Evolutionary conservation across 164 flowering plant genomes (phyloP), one percentile per base, ranked within the genome.

Genomic region (Buxus sempervirens): DNA sequence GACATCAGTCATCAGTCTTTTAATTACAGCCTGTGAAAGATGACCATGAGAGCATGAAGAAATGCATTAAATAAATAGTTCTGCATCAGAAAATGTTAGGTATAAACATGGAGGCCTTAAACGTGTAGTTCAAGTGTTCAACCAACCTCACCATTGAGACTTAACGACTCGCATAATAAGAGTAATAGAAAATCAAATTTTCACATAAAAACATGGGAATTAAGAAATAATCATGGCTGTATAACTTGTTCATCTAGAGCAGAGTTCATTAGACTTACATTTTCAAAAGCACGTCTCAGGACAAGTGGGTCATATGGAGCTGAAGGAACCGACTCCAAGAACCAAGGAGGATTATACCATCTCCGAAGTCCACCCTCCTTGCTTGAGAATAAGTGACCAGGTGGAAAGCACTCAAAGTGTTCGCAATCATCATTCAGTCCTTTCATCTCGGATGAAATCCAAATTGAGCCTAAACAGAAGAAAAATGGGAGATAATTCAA

Each of bases 1-100:
- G 10, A 93, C 98, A 78, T 93, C 98, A 41, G 97, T 91, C 98
- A 93, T 91, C 19, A 93, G 77, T 83, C 98, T 90, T 72, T 93
- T 93, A 56, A 82, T 79, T 64, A 93, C 98, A 61, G 98, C 95
- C 98, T 93, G 75, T 70, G 75, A 26, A 42, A 21, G 54, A 54
- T 38, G 21, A 12, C 60, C 26, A 20, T 16, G 15, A n/a, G 32
- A 65, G 27, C 27, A 64, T 41, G 26, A 58, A 20, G 26, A 21
- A 63, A 12, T 54, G 16, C 24, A 20, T 54, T 51, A 27, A 23
- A 18, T 54, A 38, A n/a, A 4, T 5, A 27, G 26, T 14, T 7
- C 25, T 59, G 22, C 59, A 57, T 24, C 38, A 57, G 13, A 61
- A 6, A n/a, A n/a, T n/a, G n/a, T n/a, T n/a, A n/a, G n/a, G n/a